Evolutionary conservation across 805 yeast genomes (phyloP).

Genomic region (Wickerhamomyces mucosus): DNA sequence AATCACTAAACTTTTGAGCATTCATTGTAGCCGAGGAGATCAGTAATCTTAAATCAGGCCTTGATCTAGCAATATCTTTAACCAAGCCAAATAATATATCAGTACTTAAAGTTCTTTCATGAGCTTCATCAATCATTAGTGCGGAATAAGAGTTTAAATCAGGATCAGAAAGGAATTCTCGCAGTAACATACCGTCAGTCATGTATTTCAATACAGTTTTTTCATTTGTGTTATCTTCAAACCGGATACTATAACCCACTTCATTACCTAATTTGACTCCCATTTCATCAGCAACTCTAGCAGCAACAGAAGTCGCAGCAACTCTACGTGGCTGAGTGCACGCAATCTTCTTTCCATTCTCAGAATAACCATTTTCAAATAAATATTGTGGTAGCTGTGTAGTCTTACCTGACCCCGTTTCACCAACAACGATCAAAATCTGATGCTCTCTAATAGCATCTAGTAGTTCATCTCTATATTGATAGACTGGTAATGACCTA

Average conservation of each 20-base stretch:
- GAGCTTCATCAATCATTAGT: conserved; percentile 94
- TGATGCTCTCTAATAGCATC: conserved; percentile 54
- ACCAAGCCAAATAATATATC: conserved; percentile 74
- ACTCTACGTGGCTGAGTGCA: conserved; percentile 95
- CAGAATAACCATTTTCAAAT: conserved; percentile 71
- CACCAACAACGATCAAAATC: conserved; percentile 70
- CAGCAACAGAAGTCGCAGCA: conserved; percentile 87
- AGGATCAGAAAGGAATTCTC: conserved; percentile 79
- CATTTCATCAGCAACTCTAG: conserved; percentile 87
- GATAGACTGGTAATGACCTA: conserved; percentile 66
- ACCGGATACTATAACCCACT: conserved; percentile 85
- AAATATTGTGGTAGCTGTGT: conserved; percentile 88
- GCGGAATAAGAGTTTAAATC: conserved; percentile 61
- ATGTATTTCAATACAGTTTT: conserved; percentile 74
- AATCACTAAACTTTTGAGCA: conserved; percentile 76
- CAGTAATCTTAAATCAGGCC: conserved; percentile 66
- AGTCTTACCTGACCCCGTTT: conserved; percentile 92
- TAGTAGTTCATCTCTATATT: conserved; percentile 50
- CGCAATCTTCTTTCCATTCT: conserved; percentile 51
- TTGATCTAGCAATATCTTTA: conserved; percentile 51
- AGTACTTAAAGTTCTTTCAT: conserved; percentile 90
- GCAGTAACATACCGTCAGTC: conserved; percentile 91
- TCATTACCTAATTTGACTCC: conserved; percentile 69
- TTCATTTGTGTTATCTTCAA: conserved; percentile 66
- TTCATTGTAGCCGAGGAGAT: conserved; percentile 95